phyloP scores from a whole-genome alignment of 2,329 filamentous ascomycete species.

The Aspergillus sp. region DNA sequence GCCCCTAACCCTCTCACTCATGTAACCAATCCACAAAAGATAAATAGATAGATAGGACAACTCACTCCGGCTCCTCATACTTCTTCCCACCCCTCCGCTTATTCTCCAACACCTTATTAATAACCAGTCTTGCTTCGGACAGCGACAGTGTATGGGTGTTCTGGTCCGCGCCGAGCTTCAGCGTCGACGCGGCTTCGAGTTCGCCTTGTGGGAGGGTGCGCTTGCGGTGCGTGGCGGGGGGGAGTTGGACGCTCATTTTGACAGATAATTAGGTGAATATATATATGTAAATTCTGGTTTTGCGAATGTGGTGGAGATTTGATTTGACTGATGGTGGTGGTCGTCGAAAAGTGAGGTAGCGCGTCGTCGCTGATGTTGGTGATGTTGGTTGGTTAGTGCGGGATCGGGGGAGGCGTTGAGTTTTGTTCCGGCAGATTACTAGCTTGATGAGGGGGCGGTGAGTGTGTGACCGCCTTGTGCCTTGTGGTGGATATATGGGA shows the following conservation, averaged over 20 bases:
- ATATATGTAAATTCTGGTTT: too few species aligned
- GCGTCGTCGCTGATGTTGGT: too few species aligned
- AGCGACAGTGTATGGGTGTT: slow-evolving; percentile 88
- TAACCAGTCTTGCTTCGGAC: slow-evolving; percentile 87
- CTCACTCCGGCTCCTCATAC: slow-evolving; percentile 80
- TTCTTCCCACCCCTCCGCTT: slow-evolving; percentile 78
- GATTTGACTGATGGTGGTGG: too few species aligned
- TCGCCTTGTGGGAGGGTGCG: slow-evolving; percentile 56
- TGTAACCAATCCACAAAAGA: not conserved
- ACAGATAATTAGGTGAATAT: too few species aligned
- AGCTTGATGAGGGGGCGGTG: too few species aligned
- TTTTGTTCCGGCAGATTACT: too few species aligned
- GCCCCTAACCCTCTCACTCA: not conserved
- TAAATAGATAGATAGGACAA: slow-evolving; percentile 15
- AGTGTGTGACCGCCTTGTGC: too few species aligned
- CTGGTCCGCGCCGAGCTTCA: slow-evolving; percentile 92
- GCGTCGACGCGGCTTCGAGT: slow-evolving; percentile 78
- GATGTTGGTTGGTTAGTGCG: too few species aligned
- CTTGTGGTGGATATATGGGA: too few species aligned
- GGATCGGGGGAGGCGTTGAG: too few species aligned
- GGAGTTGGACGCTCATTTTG: slow-evolving; percentile 38
- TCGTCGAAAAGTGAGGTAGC: too few species aligned
- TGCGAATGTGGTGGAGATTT: too few species aligned
- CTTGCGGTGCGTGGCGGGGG: slow-evolving; percentile 44
- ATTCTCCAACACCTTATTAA: slow-evolving; percentile 84